Evolutionary conservation across 805 yeast species (phyloP).

Genomic region (Tetrapisispora pingtungensis): DNA sequence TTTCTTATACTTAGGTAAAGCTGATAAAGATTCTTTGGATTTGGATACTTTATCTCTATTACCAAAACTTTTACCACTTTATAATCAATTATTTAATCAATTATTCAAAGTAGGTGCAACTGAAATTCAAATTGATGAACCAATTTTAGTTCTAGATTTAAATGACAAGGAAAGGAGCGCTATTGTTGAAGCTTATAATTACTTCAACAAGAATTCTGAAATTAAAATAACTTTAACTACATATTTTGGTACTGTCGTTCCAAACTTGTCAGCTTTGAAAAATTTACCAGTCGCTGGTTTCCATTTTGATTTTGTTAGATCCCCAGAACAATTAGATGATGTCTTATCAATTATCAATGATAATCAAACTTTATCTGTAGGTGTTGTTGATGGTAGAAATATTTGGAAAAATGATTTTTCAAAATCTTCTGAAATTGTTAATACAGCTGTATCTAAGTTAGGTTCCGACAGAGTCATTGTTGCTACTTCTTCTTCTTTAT

Average conservation of each 20-base stretch:
- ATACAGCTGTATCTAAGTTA: constrained; percentile 72
- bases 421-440: constrained; percentile 72
- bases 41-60: constrained; percentile 86
- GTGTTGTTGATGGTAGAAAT: constrained; percentile 98
- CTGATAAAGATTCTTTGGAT: constrained; percentile 95
- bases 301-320: constrained; percentile 95
- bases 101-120: constrained; percentile 92
- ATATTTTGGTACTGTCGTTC: constrained; percentile 97
- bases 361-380: constrained; percentile 81
- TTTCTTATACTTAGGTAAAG: constrained; percentile 89
- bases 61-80: constrained; percentile 85
- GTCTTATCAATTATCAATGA: constrained; percentile 57
- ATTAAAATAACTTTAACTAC: constrained; percentile 72
- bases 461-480: constrained; percentile 82
- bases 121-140: constrained; percentile 95
- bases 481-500: constrained; percentile 91
- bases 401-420: constrained; percentile 97
- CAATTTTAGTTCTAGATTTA: constrained; percentile 88
- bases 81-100: constrained; percentile 79
- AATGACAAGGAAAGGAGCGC: constrained; percentile 76
- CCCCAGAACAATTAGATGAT: constrained; percentile 88
- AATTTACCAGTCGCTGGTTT: constrained; percentile 86
- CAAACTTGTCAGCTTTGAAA: constrained; percentile 84
- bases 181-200: constrained; percentile 79
- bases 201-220: constrained; percentile 54